These are phyloP conservation scores for Taiozyma sp. DNA, from an alignment of 1,139 yeast genomes.

Conservation along the genomic window DNA sequence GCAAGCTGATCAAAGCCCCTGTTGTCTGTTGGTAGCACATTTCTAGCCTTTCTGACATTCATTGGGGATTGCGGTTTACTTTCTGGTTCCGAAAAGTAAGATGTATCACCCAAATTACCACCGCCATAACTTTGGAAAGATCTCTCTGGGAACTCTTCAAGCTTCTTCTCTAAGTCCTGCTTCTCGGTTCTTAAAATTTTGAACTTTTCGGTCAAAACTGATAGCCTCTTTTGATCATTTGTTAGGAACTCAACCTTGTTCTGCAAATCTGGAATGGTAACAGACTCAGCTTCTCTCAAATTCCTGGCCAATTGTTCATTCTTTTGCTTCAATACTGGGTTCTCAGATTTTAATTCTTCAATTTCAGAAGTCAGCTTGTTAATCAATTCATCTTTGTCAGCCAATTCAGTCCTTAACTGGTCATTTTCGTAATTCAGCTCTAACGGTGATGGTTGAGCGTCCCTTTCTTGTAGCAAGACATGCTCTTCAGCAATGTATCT, in stretches of 20 bases:
- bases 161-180: constrained; percentile 18
- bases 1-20: neutral
- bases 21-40: neutral
- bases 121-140: neutral
- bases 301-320: constrained; percentile 38
- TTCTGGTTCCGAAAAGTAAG: neutral
- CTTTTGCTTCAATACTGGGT: constrained; percentile 32
- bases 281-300: constrained; percentile 39
- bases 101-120: neutral
- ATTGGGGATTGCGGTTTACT: neutral
- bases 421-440: constrained; percentile 56
- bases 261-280: constrained; percentile 40
- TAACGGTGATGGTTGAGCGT: constrained; percentile 47
- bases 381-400: constrained; percentile 43
- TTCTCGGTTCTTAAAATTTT: constrained; percentile 26
- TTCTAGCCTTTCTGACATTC: neutral
- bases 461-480: constrained; percentile 50
- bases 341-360: constrained; percentile 21
- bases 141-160: neutral
- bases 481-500: constrained; percentile 71
- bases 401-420: constrained; percentile 42
- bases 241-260: constrained; percentile 29
- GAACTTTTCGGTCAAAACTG: constrained; percentile 21
- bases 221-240: constrained; percentile 17
- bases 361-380: constrained; percentile 30